A percentile compares a stretch with the other conserved stretches of the same genome.
These are phyloP conservation scores for Ascochyta clinopodiicola DNA, from an alignment of 2,329 filamentous ascomycete genomes.

Conservation along the genomic window DNA sequence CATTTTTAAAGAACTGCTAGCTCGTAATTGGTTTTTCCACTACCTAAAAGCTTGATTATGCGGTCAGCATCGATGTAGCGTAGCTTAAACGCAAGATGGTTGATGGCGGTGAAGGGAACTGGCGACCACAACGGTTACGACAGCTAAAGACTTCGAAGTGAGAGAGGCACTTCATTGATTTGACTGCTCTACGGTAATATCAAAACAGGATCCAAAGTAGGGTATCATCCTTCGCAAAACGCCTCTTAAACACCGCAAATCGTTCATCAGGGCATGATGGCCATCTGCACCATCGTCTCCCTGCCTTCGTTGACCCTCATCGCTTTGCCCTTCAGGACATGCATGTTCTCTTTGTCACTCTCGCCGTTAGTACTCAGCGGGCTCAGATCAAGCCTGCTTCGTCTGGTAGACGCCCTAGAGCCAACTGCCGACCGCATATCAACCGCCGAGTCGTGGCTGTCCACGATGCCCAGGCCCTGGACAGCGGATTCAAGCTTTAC, in stretches of 20 bases:
- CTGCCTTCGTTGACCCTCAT: conserved; percentile 33
- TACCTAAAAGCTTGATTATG: no score
- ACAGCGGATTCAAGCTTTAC: conserved; percentile 36
- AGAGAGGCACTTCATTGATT: background rate
- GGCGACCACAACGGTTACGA: no score
- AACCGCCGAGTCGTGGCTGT: conserved; percentile 31
- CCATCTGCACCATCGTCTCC: conserved; percentile 32
- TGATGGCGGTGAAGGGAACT: no score
- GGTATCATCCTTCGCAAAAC: conserved; percentile 16
- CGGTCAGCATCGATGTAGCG: no score
- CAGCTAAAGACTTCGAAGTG: background rate
- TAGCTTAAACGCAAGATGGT: no score
- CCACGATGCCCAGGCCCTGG: conserved; percentile 40
- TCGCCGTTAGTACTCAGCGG: conserved; percentile 22
- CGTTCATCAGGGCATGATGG: conserved; percentile 23
- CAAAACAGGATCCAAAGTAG: conserved; percentile 9
- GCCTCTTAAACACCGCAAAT: background rate
- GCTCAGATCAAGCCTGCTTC: conserved; percentile 7
- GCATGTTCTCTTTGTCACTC: conserved; percentile 38
- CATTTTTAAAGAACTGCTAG: no score
- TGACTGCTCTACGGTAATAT: background rate
- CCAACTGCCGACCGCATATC: conserved; percentile 24
- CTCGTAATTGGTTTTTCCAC: no score
- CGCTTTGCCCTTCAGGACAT: conserved; percentile 29
- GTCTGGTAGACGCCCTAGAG: background rate